Evolutionary conservation across 768 basidiomycete genomes (phyloP), one percentile per base, ranked within the genome.

Genomic region (Agaricus subrufescens): DNA sequence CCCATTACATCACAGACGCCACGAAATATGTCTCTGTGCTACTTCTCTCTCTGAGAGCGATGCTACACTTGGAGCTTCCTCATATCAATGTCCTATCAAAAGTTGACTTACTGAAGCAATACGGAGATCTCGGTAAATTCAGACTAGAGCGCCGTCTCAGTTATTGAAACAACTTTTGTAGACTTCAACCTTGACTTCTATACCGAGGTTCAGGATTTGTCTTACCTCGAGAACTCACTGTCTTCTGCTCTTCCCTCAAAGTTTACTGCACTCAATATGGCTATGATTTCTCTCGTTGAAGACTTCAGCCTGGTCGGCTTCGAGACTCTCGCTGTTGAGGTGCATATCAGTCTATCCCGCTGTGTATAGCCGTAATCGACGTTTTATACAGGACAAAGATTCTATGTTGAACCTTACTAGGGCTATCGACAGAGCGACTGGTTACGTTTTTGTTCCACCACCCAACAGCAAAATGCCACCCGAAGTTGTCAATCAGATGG

Each of bases 181-280:
- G 96, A 96, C 44, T 98, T 99, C 76, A 97, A 96, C 65, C 86
- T 99, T 29, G 91, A 94, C 61, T 99, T 91, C 69, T 98, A 98
- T 69, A 98, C 97, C 42, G 94, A 99, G 71, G 97, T 97, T 0
- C 94, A 97, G 70, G 96, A 99, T 66, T 78, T 99, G 0, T 87
- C 88, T 1, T 87, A 98, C 68, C 82, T 99, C 23, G 84, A 91
- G 61, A 87, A 86, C 59, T 73, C 83, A 0, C 81, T 98, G 14
- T 76, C 83, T 0, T 66, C 83, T 1, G 80, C 88, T 0, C 63
- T 73, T 3, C 71, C 80, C 1, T 84, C 87, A 1, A 84, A 85
- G 39, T 97, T 84, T 63, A 73, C 80, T 0, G 84, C 85, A 7
- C 72, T 99, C 45, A 98, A 98, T 67, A 84, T 89, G 79, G 88